Base-by-base conservation (phyloP, 2,329 filamentous ascomycete species). In the Cladobotryum mycophilum region DNA sequence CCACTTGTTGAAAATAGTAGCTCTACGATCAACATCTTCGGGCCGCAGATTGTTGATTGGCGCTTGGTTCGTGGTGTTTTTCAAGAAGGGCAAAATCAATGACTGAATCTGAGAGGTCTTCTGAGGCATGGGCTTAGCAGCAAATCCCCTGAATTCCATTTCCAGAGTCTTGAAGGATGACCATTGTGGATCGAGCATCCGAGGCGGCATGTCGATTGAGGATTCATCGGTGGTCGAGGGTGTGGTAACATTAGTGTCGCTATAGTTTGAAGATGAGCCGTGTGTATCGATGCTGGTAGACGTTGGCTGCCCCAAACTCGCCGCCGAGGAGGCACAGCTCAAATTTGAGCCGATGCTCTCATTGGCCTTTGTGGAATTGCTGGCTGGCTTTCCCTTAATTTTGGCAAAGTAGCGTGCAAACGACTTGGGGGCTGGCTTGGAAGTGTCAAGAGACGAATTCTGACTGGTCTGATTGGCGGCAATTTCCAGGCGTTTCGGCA, bases 1-100 rank as follows among this genome's bases (percentile, higher is more conserved):
- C 91, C 91, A 96, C 63, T 88, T 91, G 65, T 93, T 89, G 52
- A 96, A 71, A 44, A 95, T 88, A 41, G 82, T 83, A 2, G 86
- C 80, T 53, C 91, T 80, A 35, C 86, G 80, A 61, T 96, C 90
- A 41, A 96, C 69, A 64, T 95, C 89, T 69, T 95, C 89, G 2
- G 88, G 76, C n/a, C 80, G 74, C 42, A 96, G 73, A 14, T 65
- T 64, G 53, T 68, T 71, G 59, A 81, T 85, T 8, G 87, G 89
- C 1, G 80, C 71, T 61, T 92, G 85, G 34, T 78, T 71, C 53
- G 80, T 78, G 59, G 90, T 84, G 47, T 79, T 83, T 51, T 82
- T 79, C 41, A 96, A 71, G 60, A 96, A 95, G 0, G 89, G 88
- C 15, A 95, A 68, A 4, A 96, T 75, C 1, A 80, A 76, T 7